Base-by-base conservation (phyloP, 495 filamentous ascomycete species). In the Penicillium nucicola region DNA sequence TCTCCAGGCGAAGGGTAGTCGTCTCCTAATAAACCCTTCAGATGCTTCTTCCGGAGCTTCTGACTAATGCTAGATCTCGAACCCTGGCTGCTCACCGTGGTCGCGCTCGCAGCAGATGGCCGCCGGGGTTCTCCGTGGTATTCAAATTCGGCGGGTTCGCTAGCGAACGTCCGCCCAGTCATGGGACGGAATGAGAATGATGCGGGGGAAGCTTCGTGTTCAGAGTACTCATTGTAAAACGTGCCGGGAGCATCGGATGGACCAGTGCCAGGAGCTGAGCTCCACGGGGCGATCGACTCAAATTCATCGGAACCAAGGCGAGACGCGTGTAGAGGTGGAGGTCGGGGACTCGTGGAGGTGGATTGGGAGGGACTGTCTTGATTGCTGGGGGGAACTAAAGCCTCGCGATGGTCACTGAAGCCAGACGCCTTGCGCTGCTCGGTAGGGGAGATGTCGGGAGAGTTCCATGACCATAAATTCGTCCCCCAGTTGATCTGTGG, bases 101-200 rank as follows among this genome's bases (percentile, higher is more conserved):
- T 93, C 34, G 85, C 84, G 65, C 92, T 97, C 8, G 90, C 89
- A 48, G 91, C 79, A 17, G 95, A 97, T 10, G 95, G 95, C 42
- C 95, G 80, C 44, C 93, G 77, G 50, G 89, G 83, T 44, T 95
- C 88, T 43, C 78, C 76, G 58, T 83, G 82, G 52, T 82, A 85
- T 22, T 80, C 73, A 20, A 79, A 70, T 28, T 85, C 84, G 11
- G 85, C 78, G 22, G 87, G 89, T 48, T 90, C 88, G 60, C 80
- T 87, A 41, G 75, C 76, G 33, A 75, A 73, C 0, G 78, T 82
- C 45, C 82, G 76, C 22, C 81, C 77, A 25, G 81, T 82, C 14
- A 81, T 77, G 12, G 86, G 80, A 13, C 90, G 83, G 50, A 89
- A 81, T 19, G 67, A 53, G 73, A 83, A 14, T 80, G 87, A 48